phyloP scores from a whole-genome alignment of 1,284 basidiomycete species.

The Leccinum laetum region DNA sequence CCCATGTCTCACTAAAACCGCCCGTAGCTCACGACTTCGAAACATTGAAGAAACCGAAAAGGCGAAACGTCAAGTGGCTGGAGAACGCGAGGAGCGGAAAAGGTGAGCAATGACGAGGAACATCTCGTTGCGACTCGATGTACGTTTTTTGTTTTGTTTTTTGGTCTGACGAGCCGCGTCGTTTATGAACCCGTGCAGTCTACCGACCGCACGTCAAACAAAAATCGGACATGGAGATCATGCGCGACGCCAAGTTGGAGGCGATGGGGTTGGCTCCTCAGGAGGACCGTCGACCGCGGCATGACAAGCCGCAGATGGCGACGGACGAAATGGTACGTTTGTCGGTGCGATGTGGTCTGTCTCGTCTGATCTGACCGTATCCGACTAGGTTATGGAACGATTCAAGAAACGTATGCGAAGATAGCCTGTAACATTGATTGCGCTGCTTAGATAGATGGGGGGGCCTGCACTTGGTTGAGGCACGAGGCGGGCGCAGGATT shows the following conservation, averaged over 20 bases:
- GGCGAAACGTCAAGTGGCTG: constrained; percentile 84
- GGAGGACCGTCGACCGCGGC: constrained; percentile 52
- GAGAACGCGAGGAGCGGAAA: constrained; percentile 62
- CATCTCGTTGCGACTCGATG: constrained; percentile 82
- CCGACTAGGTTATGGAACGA: constrained; percentile 74
- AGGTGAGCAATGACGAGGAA: constrained; percentile 65
- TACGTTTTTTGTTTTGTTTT: constrained; percentile 39
- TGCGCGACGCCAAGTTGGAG: constrained; percentile 84
- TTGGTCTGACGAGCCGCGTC: not conserved
- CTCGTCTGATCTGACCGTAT: not conserved
- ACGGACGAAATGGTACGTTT: constrained; percentile 82
- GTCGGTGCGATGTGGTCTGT: not conserved
- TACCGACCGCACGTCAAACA: constrained; percentile 70
- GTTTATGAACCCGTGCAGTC: constrained; percentile 47
- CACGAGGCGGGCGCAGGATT: too few relatives aligned
- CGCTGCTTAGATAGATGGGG: too few relatives aligned
- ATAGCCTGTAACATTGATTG: too few relatives aligned
- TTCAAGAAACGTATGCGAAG: constrained; percentile 88
- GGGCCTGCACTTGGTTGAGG: too few relatives aligned
- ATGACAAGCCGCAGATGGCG: constrained; percentile 74
- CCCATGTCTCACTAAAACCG: not conserved
- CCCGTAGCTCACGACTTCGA: constrained; percentile 76
- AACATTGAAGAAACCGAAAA: constrained; percentile 87
- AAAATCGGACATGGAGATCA: constrained; percentile 84
- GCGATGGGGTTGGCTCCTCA: constrained; percentile 74